Base-by-base conservation (phyloP, 768 basidiomycete species). In the Leucocoprinus sp. region DNA sequence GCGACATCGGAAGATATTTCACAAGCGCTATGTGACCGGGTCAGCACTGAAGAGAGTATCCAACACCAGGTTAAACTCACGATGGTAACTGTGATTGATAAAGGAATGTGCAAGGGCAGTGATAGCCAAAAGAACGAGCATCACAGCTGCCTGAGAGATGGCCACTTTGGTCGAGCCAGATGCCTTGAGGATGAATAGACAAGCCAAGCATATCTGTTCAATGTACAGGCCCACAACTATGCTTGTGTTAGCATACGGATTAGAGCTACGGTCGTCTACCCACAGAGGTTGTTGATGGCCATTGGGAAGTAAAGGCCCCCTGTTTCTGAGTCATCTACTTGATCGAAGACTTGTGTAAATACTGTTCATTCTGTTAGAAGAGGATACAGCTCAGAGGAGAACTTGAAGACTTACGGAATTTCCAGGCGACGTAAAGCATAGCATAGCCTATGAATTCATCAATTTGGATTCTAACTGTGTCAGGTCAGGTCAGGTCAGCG, bases 181-280 rank as follows among this genome's bases (percentile, higher is more conserved):
- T 2, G 63, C 59, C 45, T 72, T 73, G 44, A 87, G 62, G 71
- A 87, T 84, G 66, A 85, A 82, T 8, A 85, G 66, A 14, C 76
- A 80, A 5, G 73, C 69, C 14, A 85, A 63, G 52, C 76, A 80
- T 23, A 84, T 62, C 55, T 84, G 76, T 54, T 82, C 76, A 54
- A 85, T 80, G 57, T 87, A 87, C 37, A 87, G 67, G 0, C 82
- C 83, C 22, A 80, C 76, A 54, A 84, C 64, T 80, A 55, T 3
- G 38, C 43, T 3, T 43, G 40, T 36, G 37, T 8, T 24, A 61
- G 51, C 58, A 35, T 12, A 18, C 48, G 61, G 61, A 7, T 50
- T 43, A 34, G 23, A 41, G 38, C 29, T n/a, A 6, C 11, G 49
- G 8, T 50, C 18, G 15, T 27, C 2, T 29, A 55, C 71, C 43